A percentile compares a stretch with the other conserved stretches of the same genome.
Evolutionary conservation across 306 rosid genomes (phyloP).

Genomic region (Canavalia ensiformis): DNA sequence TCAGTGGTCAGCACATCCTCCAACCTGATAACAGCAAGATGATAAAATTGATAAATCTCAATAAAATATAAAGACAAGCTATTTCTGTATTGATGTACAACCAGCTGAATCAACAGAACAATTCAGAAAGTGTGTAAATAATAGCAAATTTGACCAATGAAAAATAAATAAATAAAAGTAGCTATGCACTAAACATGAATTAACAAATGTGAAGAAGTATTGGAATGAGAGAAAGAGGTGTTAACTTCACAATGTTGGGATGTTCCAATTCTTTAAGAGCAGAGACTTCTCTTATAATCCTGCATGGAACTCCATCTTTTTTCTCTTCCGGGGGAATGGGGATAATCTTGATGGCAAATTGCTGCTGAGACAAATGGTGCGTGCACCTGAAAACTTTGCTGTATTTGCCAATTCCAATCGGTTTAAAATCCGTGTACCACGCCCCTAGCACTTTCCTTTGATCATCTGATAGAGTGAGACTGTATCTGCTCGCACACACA

Average conservation of each 20-base stretch:
- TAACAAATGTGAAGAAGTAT: background rate
- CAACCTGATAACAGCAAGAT: constrained; percentile 29
- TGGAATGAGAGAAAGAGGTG: too few species aligned
- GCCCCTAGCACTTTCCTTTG: background rate
- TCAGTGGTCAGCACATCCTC: background rate
- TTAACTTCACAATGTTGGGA: background rate
- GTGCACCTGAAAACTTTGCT: background rate
- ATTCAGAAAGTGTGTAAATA: background rate
- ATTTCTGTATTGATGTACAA: too few species aligned
- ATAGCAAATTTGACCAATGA: background rate
- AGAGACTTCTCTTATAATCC: constrained; percentile 13
- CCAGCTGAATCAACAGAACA: too few species aligned
- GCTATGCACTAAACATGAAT: background rate
- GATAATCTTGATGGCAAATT: constrained; percentile 12
- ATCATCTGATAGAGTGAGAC: background rate
- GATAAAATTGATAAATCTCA: too few species aligned
- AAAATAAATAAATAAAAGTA: too few species aligned
- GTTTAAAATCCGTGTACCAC: background rate
- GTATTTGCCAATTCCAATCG: background rate
- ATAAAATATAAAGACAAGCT: too few species aligned
- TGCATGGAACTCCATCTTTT: background rate
- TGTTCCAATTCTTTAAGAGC: background rate
- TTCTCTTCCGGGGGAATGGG: background rate
- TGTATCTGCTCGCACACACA: background rate
- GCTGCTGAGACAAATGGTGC: background rate